Conservation (phyloP, 1,284 basidiomycete species). For the Boletus semigastroideus region DNA sequence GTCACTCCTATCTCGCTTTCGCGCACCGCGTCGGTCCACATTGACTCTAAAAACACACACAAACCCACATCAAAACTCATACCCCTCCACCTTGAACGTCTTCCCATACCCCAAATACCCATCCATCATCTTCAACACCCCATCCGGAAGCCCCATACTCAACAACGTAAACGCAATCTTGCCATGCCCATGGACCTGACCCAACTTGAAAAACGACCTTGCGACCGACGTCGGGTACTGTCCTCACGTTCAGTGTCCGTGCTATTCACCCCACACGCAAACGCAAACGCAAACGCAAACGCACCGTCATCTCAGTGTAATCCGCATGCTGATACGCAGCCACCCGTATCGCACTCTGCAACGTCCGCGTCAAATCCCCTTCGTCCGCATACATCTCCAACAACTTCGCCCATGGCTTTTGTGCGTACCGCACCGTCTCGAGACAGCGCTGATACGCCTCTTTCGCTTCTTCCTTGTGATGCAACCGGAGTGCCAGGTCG, state of each 20-base stretch:
- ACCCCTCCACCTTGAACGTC: constrained; percentile 79
- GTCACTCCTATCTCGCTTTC: no score
- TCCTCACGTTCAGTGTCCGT: neutral
- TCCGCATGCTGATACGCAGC: constrained; percentile 91
- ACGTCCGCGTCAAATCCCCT: constrained; percentile 84
- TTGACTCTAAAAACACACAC: no score
- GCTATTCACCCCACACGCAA: no score
- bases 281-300: no score
- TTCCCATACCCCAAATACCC: constrained; percentile 80
- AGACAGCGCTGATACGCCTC: constrained; percentile 96
- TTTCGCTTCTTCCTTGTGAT: constrained; percentile 97
- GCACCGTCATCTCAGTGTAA: constrained; percentile 82
- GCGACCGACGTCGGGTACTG: constrained; percentile 92
- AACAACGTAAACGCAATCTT: constrained; percentile 94
- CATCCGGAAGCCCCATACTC: constrained; percentile 88
- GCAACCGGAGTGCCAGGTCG: constrained; percentile 86
- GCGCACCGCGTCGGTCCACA: no score
- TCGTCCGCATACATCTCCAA: constrained; percentile 96
- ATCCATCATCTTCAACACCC: constrained; percentile 85
- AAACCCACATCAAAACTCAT: constrained; percentile 17
- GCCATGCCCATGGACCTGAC: constrained; percentile 89
- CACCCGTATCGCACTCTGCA: constrained; percentile 90
- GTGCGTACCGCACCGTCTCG: constrained; percentile 81
- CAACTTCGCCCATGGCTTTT: constrained; percentile 90
- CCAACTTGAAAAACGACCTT: constrained; percentile 88